Percentiles rank a stretch among this genome's conserved stretches.
Evolutionary conservation across 1,139 yeast genomes (phyloP).

Genomic region (Scheffersomyces titani): DNA sequence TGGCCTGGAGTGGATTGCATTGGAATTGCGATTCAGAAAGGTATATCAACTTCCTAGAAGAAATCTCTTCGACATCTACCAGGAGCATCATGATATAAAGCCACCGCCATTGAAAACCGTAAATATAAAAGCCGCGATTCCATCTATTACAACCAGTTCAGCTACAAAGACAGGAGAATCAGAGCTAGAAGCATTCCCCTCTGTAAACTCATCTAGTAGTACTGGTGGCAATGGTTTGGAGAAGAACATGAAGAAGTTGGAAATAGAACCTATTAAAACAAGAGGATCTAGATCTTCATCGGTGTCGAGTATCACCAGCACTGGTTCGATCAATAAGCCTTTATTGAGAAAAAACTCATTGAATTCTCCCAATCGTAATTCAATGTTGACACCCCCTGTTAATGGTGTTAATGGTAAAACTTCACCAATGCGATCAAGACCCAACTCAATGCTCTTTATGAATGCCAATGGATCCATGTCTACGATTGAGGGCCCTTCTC

Average conservation of each 20-base stretch:
- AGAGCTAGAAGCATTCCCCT: constrained; percentile 2
- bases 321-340: constrained; percentile 7
- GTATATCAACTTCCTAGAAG: constrained; percentile 32
- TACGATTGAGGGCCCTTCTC: constrained; percentile 9
- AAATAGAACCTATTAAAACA: constrained; percentile 16
- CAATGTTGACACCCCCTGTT: constrained; percentile 12
- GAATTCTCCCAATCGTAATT: constrained; percentile 21
- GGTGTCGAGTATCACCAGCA: constrained; percentile 15
- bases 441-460: constrained; percentile 30
- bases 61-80: constrained; percentile 21
- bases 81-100: constrained; percentile 10
- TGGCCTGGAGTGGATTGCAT: constrained; percentile 34
- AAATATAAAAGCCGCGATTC: not conserved
- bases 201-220: not conserved
- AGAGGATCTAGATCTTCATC: constrained; percentile 28
- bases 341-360: constrained; percentile 18
- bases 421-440: constrained; percentile 19
- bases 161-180: not conserved
- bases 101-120: constrained; percentile 1
- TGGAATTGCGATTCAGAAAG: constrained; percentile 41
- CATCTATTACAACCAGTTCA: constrained; percentile 1
- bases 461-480: constrained; percentile 23
- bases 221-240: constrained; percentile 8
- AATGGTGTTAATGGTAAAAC: constrained; percentile 1
- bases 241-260: constrained; percentile 17